phyloP scores from a whole-genome alignment of 805 yeast species.

The Nakazawaea molendinolei region DNA sequence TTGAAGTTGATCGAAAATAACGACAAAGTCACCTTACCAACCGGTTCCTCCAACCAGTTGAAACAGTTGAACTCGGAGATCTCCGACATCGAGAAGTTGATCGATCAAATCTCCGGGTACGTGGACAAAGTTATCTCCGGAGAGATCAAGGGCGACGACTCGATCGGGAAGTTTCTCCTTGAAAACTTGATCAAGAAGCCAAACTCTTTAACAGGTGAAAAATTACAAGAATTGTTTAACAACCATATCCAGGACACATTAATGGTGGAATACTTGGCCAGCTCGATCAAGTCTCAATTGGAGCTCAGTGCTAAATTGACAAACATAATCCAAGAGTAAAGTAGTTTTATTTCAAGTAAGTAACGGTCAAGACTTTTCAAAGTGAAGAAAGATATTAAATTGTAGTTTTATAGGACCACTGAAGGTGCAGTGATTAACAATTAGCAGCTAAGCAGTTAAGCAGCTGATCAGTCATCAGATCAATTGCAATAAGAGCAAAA shows the following conservation, averaged over 20 bases:
- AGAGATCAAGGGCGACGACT: conserved; percentile 42
- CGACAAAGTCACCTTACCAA: conserved; percentile 22
- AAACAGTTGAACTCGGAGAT: conserved; percentile 40
- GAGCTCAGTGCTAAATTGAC: conserved; percentile 73
- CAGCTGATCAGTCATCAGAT: too few relatives aligned
- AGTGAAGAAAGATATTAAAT: too few relatives aligned
- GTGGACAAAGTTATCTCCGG: conserved; percentile 35
- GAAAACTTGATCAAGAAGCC: conserved; percentile 48
- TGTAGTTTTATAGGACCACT: too few relatives aligned
- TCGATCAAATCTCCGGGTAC: conserved; percentile 43
- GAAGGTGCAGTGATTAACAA: too few relatives aligned
- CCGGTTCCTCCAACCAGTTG: conserved; percentile 34
- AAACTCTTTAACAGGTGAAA: conserved; percentile 41
- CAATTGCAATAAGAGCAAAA: neutral
- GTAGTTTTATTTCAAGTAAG: neutral
- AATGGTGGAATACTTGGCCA: conserved; percentile 75
- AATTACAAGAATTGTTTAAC: conserved; percentile 55
- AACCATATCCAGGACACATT: conserved; percentile 73
- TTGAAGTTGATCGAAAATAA: conserved; percentile 39
- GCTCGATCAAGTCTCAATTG: conserved; percentile 78
- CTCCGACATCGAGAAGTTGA: conserved; percentile 35
- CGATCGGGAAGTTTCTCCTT: conserved; percentile 62
- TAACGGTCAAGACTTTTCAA: neutral
- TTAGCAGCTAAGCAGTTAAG: too few relatives aligned
- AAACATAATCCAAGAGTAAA: conserved; percentile 33